Conservation (phyloP, 2,329 filamentous ascomycete species). For the Cladorrhinum sp. region DNA sequence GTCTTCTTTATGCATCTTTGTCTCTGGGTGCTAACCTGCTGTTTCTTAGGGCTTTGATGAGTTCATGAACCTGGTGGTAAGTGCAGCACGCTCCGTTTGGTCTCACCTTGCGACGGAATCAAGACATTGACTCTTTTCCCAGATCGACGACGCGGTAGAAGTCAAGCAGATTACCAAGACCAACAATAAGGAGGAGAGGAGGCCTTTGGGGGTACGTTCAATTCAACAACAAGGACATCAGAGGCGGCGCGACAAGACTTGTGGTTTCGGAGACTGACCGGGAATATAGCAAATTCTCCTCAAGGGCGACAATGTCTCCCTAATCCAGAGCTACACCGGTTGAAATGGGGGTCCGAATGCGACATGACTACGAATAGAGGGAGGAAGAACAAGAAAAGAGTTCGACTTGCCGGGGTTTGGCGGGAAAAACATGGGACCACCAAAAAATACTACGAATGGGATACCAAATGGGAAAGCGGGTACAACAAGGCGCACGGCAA, state of each 20-base stretch:
- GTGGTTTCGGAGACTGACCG: constrained; percentile 26
- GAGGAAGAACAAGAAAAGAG: constrained; percentile 3
- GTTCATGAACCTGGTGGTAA: constrained; percentile 90
- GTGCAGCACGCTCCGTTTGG: constrained; percentile 8
- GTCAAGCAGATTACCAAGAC: constrained; percentile 82
- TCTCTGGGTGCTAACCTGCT: constrained; percentile 7
- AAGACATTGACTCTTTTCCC: constrained; percentile 11
- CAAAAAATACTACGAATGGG: not conserved
- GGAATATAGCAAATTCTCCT: constrained; percentile 71
- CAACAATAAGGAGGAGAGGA: constrained; percentile 70
- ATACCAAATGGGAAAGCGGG: constrained; percentile 15
- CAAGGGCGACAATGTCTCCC: constrained; percentile 83
- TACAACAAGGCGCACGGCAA: constrained; percentile 22
- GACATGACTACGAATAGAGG: not conserved
- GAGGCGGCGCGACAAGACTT: not conserved
- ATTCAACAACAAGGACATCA: not conserved
- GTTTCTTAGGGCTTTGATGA: constrained; percentile 82
- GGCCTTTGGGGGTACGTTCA: constrained; percentile 68
- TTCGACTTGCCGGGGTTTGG: too few species aligned
- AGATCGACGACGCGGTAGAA: constrained; percentile 81
- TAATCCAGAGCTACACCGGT: constrained; percentile 60
- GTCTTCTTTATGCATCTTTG: not conserved
- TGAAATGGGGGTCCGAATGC: constrained; percentile 10
- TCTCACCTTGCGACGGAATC: constrained; percentile 26
- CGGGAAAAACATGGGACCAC: too few species aligned